Conservation (phyloP, 768 basidiomycete species). For the Collybia sp. region DNA sequence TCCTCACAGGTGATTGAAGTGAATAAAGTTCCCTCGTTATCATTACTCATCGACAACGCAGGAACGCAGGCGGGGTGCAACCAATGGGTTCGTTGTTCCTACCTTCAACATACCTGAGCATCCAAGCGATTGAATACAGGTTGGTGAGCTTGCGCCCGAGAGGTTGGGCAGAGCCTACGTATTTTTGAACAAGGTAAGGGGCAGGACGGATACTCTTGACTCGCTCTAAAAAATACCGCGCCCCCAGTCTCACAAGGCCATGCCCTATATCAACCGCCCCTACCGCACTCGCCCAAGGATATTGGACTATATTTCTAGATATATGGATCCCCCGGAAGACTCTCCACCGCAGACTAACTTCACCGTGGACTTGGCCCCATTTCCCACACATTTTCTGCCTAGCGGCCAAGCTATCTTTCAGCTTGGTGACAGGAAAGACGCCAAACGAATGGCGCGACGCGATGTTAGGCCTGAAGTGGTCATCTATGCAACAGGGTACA, state of each 20-base stretch:
- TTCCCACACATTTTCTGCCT: conserved; percentile 39
- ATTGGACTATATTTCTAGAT: conserved; percentile 46
- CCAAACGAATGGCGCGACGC: conserved; percentile 30
- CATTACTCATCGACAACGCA: conserved; percentile 22
- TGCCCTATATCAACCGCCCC: conserved; percentile 58
- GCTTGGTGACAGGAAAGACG: conserved; percentile 34
- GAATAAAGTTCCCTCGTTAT: conserved; percentile 8
- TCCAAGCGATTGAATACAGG: conserved; percentile 19
- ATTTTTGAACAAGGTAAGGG: conserved; percentile 51
- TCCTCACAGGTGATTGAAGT: conserved; percentile 41
- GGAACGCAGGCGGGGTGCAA: conserved; percentile 55
- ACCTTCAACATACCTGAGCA: not conserved
- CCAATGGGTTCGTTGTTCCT: conserved; percentile 42
- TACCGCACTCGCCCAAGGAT: conserved; percentile 38
- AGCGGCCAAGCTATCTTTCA: conserved; percentile 44
- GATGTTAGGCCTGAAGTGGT: conserved; percentile 43
- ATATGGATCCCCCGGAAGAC: conserved; percentile 53
- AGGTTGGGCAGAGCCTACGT: conserved; percentile 58
- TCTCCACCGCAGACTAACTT: conserved; percentile 37
- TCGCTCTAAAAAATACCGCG: not conserved
- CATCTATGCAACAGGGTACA: conserved; percentile 46
- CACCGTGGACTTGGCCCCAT: conserved; percentile 51
- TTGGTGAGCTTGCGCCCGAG: conserved; percentile 48
- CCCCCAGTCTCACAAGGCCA: conserved; percentile 46
- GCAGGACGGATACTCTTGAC: not conserved